phyloP scores from a whole-genome alignment of 2,329 filamentous ascomycete genomes.

The Pyrenophora tritici-repentis region DNA sequence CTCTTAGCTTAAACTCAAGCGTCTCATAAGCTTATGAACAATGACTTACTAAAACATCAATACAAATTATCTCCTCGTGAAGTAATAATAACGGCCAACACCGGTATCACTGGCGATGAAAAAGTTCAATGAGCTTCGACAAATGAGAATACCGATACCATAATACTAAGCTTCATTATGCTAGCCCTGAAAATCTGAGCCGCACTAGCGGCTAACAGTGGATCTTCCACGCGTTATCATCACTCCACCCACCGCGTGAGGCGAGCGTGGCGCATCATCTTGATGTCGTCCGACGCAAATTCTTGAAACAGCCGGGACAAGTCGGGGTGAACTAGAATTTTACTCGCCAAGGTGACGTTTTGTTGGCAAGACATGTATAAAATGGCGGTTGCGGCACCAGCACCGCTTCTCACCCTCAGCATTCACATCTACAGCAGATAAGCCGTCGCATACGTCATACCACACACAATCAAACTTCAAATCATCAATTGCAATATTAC shows the following conservation, averaged over 20 bases:
- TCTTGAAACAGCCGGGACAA: conserved; percentile 21
- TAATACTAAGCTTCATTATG: no score
- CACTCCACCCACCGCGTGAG: conserved; percentile 26
- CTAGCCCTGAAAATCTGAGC: conserved; percentile 32
- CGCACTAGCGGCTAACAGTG: conserved; percentile 32
- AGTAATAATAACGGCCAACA: no score
- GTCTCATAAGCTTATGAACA: no score
- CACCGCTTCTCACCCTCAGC: background rate
- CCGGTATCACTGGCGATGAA: no score
- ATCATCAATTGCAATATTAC: background rate
- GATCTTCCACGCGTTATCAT: conserved; percentile 24
- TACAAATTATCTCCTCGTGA: no score
- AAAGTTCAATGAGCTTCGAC: no score
- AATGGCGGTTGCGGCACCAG: background rate
- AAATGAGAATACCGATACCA: no score
- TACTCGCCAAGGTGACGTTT: conserved; percentile 23
- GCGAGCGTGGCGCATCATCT: conserved; percentile 26
- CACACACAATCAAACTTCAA: background rate
- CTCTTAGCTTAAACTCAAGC: no score
- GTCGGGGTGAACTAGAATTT: conserved; percentile 21
- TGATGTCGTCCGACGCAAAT: conserved; percentile 30
- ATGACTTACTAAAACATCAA: no score
- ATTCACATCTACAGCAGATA: background rate
- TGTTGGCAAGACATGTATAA: conserved; percentile 20
- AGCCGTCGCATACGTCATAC: background rate